Evolutionary conservation across 202 grass and related monocot genomes (phyloP), one percentile per base, ranked within the genome.

Genomic region (Carex sylvatica): DNA sequence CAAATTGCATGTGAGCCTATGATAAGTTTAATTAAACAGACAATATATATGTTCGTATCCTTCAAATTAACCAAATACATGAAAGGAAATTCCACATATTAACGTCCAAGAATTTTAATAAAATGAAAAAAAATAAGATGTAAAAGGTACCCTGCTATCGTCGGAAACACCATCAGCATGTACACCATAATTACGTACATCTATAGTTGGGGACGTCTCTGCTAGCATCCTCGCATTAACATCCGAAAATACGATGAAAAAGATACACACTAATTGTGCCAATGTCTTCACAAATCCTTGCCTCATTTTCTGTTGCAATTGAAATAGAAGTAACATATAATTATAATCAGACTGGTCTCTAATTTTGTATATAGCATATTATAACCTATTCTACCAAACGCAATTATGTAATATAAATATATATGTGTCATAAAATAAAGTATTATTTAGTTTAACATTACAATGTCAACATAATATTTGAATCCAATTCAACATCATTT

Each of bases 121-220:
- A 6, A 40, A 40, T 40, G 36, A 6, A 40, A 40, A 35, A 35
- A 38, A 38, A 38, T 38, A 38, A 38, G 36, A 6, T 40, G 38
- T 40, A 40, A 40, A 40, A 8, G 38, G 38, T 65, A 82, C 79
- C 61, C 0, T 47, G 77, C 51, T 83, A 36, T 86, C 83, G 56
- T 89, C 79, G 0, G 63, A 65, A 3, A 61, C 11, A 2, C 79
- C 87, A 56, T 85, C 52, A 6, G 61, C 83, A 9, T 51, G 18
- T 6, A 46, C 42, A 0, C 42, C 42, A 46, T 46, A 46, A 8
- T 79, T 22, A n/a, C 58, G 4, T 3, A 89, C 83, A 19, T 82
- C 40, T 24, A 83, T 86, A 36, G 13, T 76, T 56, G 60, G 9
- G 4, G 11, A 49, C 5, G 8, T 31, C 6, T 1, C 13, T 9